phyloP scores from a whole-genome alignment of 2,329 filamentous ascomycete species.

The Raffaelea deltoideospora region DNA sequence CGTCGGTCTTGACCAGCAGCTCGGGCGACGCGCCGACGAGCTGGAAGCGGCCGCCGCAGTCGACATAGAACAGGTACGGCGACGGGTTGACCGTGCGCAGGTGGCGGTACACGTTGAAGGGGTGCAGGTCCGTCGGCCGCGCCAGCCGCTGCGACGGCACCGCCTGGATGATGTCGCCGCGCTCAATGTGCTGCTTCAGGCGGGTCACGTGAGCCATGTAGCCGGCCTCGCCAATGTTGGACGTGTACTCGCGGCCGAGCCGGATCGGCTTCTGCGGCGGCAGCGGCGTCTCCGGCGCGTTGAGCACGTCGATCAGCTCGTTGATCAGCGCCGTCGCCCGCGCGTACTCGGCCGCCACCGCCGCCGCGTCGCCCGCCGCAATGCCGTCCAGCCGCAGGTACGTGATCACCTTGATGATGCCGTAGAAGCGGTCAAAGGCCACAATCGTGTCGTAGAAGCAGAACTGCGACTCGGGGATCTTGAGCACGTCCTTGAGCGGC shows the following conservation, averaged over 20 bases:
- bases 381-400: conserved; percentile 56
- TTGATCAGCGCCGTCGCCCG: conserved; percentile 50
- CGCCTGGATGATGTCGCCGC: conserved; percentile 92
- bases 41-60: conserved; percentile 81
- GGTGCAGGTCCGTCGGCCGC: conserved; percentile 77
- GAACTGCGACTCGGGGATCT: conserved; percentile 86
- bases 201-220: conserved; percentile 81
- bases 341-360: conserved; percentile 53
- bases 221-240: conserved; percentile 77
- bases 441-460: conserved; percentile 95
- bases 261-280: conserved; percentile 62
- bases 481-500: conserved; percentile 72
- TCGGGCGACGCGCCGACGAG: conserved; percentile 93
- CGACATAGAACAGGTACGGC: conserved; percentile 92
- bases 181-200: conserved; percentile 80
- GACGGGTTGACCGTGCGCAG: conserved; percentile 95
- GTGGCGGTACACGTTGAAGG: conserved; percentile 96
- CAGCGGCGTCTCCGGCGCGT: conserved; percentile 59
- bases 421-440: conserved; percentile 88
- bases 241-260: conserved; percentile 65
- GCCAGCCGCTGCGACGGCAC: conserved; percentile 91
- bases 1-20: conserved; percentile 81
- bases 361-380: conserved; percentile 11
- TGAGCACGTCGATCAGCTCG: conserved; percentile 54
- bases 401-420: conserved; percentile 83